phyloP scores from a whole-genome alignment of 208 protist genomes.

The Perkinsela sp. region DNA sequence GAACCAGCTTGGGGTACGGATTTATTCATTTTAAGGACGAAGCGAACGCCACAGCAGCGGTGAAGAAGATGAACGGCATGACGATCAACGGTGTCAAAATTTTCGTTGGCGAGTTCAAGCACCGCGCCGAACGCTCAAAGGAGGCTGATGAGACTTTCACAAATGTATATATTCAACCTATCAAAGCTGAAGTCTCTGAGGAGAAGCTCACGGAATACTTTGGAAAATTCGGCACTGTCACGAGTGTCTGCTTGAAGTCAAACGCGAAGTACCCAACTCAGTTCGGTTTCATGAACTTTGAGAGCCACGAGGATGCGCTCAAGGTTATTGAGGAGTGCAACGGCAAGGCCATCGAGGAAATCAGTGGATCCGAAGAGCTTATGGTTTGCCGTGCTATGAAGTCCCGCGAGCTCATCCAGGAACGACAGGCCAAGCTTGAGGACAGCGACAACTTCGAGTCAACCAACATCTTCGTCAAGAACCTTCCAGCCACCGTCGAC shows the following conservation, averaged over 20 bases:
- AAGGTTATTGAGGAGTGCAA: constrained; percentile 67
- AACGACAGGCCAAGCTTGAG: constrained; percentile 9
- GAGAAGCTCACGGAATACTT: constrained; percentile 75
- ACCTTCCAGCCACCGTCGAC: constrained; percentile 49
- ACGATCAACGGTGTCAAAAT: constrained; percentile 64
- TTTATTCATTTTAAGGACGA: constrained; percentile 95
- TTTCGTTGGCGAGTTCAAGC: constrained; percentile 82
- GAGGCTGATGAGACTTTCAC: constrained; percentile 78
- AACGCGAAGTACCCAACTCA: constrained; percentile 59
- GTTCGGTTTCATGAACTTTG: constrained; percentile 95
- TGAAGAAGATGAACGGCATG: constrained; percentile 85
- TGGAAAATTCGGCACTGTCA: constrained; percentile 72
- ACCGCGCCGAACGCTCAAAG: constrained; percentile 65
- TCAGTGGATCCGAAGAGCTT: constrained; percentile 34
- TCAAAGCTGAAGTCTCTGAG: constrained; percentile 58
- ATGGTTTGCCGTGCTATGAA: constrained; percentile 19
- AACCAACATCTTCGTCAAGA: constrained; percentile 70
- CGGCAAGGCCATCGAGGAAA: constrained; percentile 45
- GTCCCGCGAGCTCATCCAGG: constrained; percentile 13
- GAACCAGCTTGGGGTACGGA: constrained; percentile 82
- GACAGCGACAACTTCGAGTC: constrained; percentile 21
- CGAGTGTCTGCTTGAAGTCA: constrained; percentile 49
- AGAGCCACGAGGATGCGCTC: constrained; percentile 70
- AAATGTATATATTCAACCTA: constrained; percentile 94
- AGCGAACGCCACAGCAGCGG: constrained; percentile 69